Percentiles rank a stretch among this genome's conserved stretches.
These are phyloP conservation scores for Dendrocalamus latiflorus DNA, from an alignment of 202 grass and related monocot genomes.

Conservation along the genomic window DNA sequence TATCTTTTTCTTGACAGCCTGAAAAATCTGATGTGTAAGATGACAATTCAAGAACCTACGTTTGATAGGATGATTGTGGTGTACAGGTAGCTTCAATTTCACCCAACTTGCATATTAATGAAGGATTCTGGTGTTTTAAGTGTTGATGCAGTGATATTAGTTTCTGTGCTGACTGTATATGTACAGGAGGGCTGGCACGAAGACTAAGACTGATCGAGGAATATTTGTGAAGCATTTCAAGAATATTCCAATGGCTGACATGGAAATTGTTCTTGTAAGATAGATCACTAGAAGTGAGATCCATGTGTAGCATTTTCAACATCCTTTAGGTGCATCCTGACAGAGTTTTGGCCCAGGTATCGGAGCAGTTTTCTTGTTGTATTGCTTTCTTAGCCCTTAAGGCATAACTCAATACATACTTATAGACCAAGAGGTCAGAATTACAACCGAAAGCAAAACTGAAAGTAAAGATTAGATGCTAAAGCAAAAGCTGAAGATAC, in stretches of 20 bases:
- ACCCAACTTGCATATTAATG: slow-evolving; percentile 18
- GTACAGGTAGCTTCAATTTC: slow-evolving; percentile 60
- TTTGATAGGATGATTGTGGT: slow-evolving; percentile 95
- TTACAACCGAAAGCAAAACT: too few species aligned
- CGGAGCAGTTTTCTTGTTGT: too few species aligned
- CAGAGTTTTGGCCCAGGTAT: too few species aligned
- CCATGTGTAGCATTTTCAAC: slow-evolving; percentile 11
- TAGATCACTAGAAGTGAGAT: slow-evolving; percentile 22
- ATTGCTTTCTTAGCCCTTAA: too few species aligned
- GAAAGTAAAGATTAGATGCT: too few species aligned
- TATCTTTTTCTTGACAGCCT: slow-evolving; percentile 49
- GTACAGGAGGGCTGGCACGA: slow-evolving; percentile 59
- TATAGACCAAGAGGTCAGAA: too few species aligned
- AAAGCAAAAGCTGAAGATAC: too few species aligned
- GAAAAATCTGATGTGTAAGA: slow-evolving; percentile 58
- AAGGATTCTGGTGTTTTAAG: neutral
- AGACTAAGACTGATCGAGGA: slow-evolving; percentile 51
- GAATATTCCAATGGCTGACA: slow-evolving; percentile 93
- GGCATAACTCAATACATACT: too few species aligned
- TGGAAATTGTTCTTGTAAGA: slow-evolving; percentile 96
- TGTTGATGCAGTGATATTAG: slow-evolving; percentile 19
- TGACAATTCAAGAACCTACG: slow-evolving; percentile 96
- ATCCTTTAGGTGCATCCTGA: slow-evolving; percentile 2
- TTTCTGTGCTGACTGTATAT: slow-evolving; percentile 15
- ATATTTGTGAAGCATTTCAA: slow-evolving; percentile 91